Evolutionary conservation across 2,329 filamentous ascomycete genomes (phyloP), one percentile per base, ranked within the genome.

Genomic region (Exserohilum turcica): DNA sequence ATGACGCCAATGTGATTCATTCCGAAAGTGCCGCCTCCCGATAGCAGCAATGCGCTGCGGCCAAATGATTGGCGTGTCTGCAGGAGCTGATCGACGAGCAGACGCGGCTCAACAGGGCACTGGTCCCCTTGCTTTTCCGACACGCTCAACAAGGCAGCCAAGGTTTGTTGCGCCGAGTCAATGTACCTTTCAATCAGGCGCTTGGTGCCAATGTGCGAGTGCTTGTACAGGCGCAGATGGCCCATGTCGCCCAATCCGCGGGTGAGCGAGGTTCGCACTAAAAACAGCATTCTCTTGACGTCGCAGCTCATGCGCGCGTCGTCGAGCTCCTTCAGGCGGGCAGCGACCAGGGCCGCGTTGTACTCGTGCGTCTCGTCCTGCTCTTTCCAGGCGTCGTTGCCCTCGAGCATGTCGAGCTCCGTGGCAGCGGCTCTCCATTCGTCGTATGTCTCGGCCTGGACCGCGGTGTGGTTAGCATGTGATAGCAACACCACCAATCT

Each of bases 1-100:
- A 95, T 78, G 2, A 96, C 91, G 1, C 92, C 92, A 48, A 96
- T 89, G 71, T 96, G 92, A 54, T 90, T 90, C 90, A 96, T 95
- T 35, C 92, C 92, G 75, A 95, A 91, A 0, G 92, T 94, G 1
- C 89, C 91, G 2, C 92, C 92, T 6, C 92, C 92, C 4, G 91
- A 95, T 8, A 96, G 79, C 8, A 95, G 79, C 44, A 96, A 77
- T 0, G 91, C 92, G 58, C 88, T 94, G 57, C 91, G 83, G n/a
- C 91, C 91, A 67, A 92, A 95, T 31, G 89, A 89, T 67, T 92
- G 89, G 33, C 90, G 84, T 1, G 90, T 84, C 49, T 85, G 84
- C 39, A 92, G 74, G 59, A 94, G 80, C 51, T 86, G 84, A 48
- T 92, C 88, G 5, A 92, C 78, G 4, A 87, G 79, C 49, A 80